Evolutionary conservation across 148 eudicot species (phyloP).

Genomic region (Arctostaphylos glauca): DNA sequence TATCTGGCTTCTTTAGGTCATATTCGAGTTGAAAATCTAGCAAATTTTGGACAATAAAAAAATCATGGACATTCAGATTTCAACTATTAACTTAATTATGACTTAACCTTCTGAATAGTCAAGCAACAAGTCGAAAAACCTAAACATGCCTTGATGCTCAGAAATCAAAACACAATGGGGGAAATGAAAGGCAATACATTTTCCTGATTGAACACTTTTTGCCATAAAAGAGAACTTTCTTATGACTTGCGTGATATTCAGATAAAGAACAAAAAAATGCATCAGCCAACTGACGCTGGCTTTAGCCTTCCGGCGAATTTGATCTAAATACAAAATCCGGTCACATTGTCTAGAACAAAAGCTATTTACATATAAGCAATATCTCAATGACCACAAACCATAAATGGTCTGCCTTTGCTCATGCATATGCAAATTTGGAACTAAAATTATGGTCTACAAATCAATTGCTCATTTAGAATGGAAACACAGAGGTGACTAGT

Average conservation of each 20-base stretch:
- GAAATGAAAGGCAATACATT: neutral
- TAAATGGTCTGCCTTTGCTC: neutral
- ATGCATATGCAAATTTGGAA: neutral
- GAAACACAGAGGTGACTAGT: neutral
- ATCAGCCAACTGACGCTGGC: neutral
- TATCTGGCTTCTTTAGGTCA: neutral
- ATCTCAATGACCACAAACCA: neutral
- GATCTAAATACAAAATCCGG: neutral
- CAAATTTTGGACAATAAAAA: neutral
- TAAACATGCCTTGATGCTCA: neutral
- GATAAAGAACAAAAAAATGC: neutral
- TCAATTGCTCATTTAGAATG: neutral
- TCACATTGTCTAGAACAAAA: neutral
- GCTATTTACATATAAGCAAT: neutral
- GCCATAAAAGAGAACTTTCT: neutral
- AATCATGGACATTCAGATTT: neutral
- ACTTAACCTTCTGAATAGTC: neutral
- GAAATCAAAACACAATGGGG: neutral
- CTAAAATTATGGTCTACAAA: neutral
- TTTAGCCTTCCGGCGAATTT: too few relatives aligned
- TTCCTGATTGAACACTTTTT: neutral
- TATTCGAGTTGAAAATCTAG: neutral
- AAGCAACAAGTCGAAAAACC: neutral
- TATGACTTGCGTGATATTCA: neutral
- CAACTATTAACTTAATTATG: neutral